A percentile compares a stretch with the other conserved stretches of the same genome.
phyloP scores from a whole-genome alignment of 352 stramenopile genomes.

The Aphanomyces invadans region DNA sequence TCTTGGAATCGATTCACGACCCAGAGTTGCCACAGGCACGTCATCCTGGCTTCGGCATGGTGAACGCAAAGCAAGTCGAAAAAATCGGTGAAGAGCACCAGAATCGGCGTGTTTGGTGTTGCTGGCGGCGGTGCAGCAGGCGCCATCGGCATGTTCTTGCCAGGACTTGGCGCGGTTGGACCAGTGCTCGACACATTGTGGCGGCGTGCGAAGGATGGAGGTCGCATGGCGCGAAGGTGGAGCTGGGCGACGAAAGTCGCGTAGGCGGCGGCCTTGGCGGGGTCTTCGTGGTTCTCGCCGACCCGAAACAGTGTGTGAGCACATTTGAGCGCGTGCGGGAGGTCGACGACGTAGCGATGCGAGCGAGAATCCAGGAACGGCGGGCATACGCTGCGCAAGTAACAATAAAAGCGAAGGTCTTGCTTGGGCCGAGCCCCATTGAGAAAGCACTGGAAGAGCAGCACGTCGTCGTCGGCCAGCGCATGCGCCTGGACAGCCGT shows the following conservation, averaged over 20 bases:
- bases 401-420: constrained; percentile 58
- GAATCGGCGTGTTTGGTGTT: background rate
- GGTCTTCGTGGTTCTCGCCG: background rate
- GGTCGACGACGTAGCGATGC: constrained; percentile 45
- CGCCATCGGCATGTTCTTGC: background rate
- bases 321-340: constrained; percentile 35
- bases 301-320: constrained; percentile 47
- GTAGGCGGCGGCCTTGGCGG: background rate
- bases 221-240: background rate
- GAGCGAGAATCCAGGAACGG: constrained; percentile 44
- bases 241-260: background rate
- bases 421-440: constrained; percentile 38
- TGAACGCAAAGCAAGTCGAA: constrained; percentile 10
- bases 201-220: background rate
- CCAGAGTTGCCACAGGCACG: background rate
- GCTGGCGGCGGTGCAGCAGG: background rate
- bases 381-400: constrained; percentile 26
- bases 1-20: background rate
- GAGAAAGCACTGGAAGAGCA: constrained; percentile 52
- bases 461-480: constrained; percentile 43
- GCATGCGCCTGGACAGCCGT: constrained; percentile 35
- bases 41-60: constrained; percentile 4
- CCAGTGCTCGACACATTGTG: background rate
- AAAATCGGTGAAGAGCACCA: constrained; percentile 11
- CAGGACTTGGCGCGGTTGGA: background rate